Evolutionary conservation across 164 flowering plant genomes (phyloP).

Genomic region (Echeveria elegans): DNA sequence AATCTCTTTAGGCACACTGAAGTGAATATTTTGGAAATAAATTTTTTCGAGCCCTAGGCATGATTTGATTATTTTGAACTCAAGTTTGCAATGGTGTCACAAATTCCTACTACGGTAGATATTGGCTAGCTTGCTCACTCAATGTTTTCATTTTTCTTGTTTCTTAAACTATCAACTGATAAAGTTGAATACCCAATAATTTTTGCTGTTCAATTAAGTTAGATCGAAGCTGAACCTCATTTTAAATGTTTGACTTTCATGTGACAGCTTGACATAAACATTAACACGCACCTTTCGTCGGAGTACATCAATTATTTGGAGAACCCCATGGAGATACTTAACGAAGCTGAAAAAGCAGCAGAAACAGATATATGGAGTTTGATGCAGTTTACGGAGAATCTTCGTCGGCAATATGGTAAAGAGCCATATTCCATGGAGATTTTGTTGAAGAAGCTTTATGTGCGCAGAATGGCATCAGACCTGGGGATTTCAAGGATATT

Average conservation of each 20-base stretch:
- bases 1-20: background rate
- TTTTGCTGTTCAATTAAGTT: background rate
- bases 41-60: background rate
- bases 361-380: slow-evolving; percentile 69
- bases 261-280: slow-evolving; percentile 71
- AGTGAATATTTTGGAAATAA: background rate
- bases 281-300: slow-evolving; percentile 75
- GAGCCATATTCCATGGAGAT: slow-evolving; percentile 94
- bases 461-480: slow-evolving; percentile 94
- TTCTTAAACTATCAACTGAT: background rate
- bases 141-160: background rate
- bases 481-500: slow-evolving; percentile 77
- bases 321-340: slow-evolving; percentile 70
- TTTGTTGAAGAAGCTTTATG: slow-evolving; percentile 79
- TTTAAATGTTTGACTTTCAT: background rate
- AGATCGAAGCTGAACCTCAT: background rate
- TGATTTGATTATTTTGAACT: too few relatives aligned
- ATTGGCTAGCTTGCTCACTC: background rate
- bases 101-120: background rate
- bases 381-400: slow-evolving; percentile 76
- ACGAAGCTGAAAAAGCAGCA: slow-evolving; percentile 82
- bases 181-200: background rate
- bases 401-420: slow-evolving; percentile 85
- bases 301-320: slow-evolving; percentile 90
- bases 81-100: too few relatives aligned